Evolutionary conservation across 2,329 filamentous ascomycete species (phyloP).

Genomic region (Penicillium digitatum): DNA sequence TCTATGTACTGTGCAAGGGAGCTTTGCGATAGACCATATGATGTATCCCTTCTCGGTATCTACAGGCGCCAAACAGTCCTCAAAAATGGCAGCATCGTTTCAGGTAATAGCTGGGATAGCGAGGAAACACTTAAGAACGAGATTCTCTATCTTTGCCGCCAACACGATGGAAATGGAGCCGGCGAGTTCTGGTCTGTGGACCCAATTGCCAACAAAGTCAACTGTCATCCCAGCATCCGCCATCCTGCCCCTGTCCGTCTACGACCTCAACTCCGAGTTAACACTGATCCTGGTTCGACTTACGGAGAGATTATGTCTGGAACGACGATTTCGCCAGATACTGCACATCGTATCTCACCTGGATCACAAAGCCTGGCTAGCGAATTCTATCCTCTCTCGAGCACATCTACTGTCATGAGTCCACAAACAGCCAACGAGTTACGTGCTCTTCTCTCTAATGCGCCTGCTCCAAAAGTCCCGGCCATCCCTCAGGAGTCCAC

Average conservation of each 20-base stretch:
- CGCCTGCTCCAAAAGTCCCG: slow-evolving; percentile 24
- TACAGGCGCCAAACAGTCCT: slow-evolving; percentile 24
- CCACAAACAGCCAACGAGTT: slow-evolving; percentile 21
- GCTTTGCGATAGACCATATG: slow-evolving; percentile 37
- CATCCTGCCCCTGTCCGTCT: slow-evolving; percentile 30
- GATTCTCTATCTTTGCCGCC: slow-evolving; percentile 37
- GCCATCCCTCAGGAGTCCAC: slow-evolving; percentile 14
- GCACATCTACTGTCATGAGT: slow-evolving; percentile 30
- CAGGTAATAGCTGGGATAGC: slow-evolving; percentile 35
- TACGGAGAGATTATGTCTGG: slow-evolving; percentile 31
- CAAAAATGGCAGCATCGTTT: slow-evolving; percentile 31
- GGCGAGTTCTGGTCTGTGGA: slow-evolving; percentile 24
- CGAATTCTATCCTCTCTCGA: slow-evolving; percentile 25
- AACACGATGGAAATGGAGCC: slow-evolving; percentile 31
- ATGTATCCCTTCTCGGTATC: slow-evolving; percentile 37
- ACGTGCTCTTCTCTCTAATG: slow-evolving; percentile 20
- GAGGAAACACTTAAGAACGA: slow-evolving; percentile 38
- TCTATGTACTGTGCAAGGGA: slow-evolving; percentile 38
- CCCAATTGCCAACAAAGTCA: slow-evolving; percentile 26
- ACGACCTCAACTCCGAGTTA: slow-evolving; percentile 31
- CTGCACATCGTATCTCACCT: slow-evolving; percentile 14
- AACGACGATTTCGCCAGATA: slow-evolving; percentile 25
- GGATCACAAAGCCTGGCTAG: slow-evolving; percentile 18
- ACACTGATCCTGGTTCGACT: slow-evolving; percentile 27
- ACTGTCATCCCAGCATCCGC: slow-evolving; percentile 30